Evolutionary conservation across 371 early-diverging fungal genomes (phyloP), one percentile per base, ranked within the genome.

Genomic region (Mortierella sp.): DNA sequence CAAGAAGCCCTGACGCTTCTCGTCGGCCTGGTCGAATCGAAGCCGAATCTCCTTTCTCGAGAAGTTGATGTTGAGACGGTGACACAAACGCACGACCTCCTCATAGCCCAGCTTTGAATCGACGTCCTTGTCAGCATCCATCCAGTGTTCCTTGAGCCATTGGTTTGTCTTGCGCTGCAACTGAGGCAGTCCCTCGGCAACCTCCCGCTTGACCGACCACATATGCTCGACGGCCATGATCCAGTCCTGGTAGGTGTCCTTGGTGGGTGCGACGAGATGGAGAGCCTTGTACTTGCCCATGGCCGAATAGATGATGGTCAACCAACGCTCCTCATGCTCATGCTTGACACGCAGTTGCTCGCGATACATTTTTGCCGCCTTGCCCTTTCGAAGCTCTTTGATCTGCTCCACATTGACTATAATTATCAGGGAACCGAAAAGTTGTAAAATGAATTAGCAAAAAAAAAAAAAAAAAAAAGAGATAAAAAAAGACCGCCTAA

Each of bases 361-460:
- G 24, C 89, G 82, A 71, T 86, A 86, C 82, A 79, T 83, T 9
- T 82, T 54, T 16, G 88, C 86, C 10, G 88, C 88, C 61, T 86
- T 86, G 53, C 86, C 88, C 67, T 80, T 81, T 19, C 89, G 80
- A 51, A 86, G 71, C 77, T 89, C 89, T 69, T 88, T 88, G 79
- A 89, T 89, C 74, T 86, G 88, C 75, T 89, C 89, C 43, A 89
- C 88, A 74, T 89, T 88, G 67, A 89, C 89, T 89, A 83, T 59
- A 24, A 53, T 28, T 70, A 54, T 51, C 37, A 14, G 5, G 50
- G 19, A 26, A 16, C 26, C 43, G 43, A 13, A 51, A 59, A 61
- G 21, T 40, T 21, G 1, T 40, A 34, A 69, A 69, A n/a, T 28
- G 50, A 69, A 26, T 59, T 31, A 59, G 59, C 31, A 37, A 59